Percentiles rank a stretch among this genome's conserved stretches.
Evolutionary conservation across 371 early-diverging fungal genomes (phyloP).

Genomic region (Mortierella sp.): DNA sequence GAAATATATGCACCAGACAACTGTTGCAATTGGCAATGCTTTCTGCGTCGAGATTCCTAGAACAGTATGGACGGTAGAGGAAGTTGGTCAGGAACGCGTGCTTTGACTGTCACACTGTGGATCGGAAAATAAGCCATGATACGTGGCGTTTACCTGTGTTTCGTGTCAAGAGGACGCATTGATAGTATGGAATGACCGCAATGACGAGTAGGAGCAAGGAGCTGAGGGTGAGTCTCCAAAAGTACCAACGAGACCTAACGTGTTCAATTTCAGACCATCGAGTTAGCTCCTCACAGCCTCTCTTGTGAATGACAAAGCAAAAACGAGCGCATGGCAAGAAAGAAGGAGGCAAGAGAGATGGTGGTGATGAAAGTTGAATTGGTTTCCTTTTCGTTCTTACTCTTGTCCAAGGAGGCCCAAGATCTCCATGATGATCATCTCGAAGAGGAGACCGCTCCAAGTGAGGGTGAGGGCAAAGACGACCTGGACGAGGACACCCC

Average conservation of each 20-base stretch:
- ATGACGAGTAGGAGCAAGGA: slow-evolving; percentile 76
- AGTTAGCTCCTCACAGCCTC: not conserved
- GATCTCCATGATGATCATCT: slow-evolving; percentile 89
- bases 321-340: no score
- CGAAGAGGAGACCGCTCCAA: slow-evolving; percentile 82
- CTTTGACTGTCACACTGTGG: slow-evolving; percentile 11
- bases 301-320: not conserved
- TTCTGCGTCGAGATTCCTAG: slow-evolving; percentile 55
- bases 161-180: slow-evolving; percentile 74
- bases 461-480: slow-evolving; percentile 87
- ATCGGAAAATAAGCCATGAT: slow-evolving; percentile 18
- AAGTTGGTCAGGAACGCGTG: not conserved
- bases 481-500: slow-evolving; percentile 67
- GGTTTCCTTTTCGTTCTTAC: slow-evolving; percentile 61
- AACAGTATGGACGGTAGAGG: not conserved
- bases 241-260: slow-evolving; percentile 75
- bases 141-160: slow-evolving; percentile 43
- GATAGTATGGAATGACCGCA: slow-evolving; percentile 82
- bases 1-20: slow-evolving; percentile 72
- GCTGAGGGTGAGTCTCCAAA: slow-evolving; percentile 82
- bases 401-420: slow-evolving; percentile 74
- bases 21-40: slow-evolving; percentile 62
- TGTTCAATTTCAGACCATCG: not conserved
- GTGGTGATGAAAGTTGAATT: not conserved
- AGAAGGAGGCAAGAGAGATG: not conserved